Conservation (phyloP, 768 basidiomycete genomes). For the Gautieria morchelliformis region DNA sequence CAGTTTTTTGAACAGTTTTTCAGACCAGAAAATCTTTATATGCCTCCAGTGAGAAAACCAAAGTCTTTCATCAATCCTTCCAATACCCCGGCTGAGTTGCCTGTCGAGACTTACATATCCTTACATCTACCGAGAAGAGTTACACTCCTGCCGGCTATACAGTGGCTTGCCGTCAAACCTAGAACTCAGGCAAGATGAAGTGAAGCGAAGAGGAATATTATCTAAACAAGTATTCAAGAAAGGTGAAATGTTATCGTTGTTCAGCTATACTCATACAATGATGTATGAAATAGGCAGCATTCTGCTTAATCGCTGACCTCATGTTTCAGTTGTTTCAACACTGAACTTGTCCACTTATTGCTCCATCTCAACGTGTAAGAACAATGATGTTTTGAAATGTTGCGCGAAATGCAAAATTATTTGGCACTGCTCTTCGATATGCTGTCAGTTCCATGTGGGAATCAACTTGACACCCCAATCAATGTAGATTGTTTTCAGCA, state of each 20-base stretch:
- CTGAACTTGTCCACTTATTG: slow-evolving; percentile 53
- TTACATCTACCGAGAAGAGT: not conserved
- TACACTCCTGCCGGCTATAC: slow-evolving; percentile 14
- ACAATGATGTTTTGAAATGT: slow-evolving; percentile 39
- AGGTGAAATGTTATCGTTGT: slow-evolving; percentile 24
- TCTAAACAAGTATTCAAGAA: slow-evolving; percentile 24
- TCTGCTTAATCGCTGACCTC: slow-evolving; percentile 49
- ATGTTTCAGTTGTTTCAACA: slow-evolving; percentile 56
- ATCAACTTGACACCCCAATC: not conserved
- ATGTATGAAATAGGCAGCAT: slow-evolving; percentile 39
- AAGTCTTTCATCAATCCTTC: not conserved
- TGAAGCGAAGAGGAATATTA: slow-evolving; percentile 40
- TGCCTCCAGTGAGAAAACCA: too few species aligned
- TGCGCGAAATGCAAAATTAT: slow-evolving; percentile 66
- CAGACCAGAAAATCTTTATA: too few species aligned
- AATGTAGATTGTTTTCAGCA: too few species aligned
- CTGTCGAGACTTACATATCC: not conserved
- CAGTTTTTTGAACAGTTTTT: too few species aligned
- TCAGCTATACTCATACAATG: not conserved
- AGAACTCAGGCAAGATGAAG: slow-evolving; percentile 27
- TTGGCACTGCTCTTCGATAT: slow-evolving; percentile 68
- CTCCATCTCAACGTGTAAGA: slow-evolving; percentile 35
- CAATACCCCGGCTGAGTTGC: not conserved
- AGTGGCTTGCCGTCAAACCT: slow-evolving; percentile 28
- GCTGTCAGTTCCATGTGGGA: not conserved